Percentiles rank a stretch among this genome's conserved stretches.
Evolutionary conservation across 2,329 filamentous ascomycete species (phyloP).

Genomic region (Aspergillus sclerotialis): DNA sequence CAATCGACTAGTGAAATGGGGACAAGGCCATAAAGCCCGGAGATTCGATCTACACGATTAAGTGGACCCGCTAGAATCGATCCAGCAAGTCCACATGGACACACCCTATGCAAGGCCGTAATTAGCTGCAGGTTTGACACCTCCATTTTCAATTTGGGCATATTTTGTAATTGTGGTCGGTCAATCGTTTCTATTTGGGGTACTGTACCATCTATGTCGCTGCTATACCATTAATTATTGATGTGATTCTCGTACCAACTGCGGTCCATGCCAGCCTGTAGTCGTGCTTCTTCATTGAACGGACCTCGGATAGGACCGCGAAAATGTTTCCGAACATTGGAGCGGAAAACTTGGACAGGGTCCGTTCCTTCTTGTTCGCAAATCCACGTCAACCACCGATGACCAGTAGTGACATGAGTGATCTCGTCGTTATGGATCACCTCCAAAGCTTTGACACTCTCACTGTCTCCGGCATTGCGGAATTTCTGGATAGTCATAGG

Average conservation of each 20-base stretch:
- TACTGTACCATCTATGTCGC: no score
- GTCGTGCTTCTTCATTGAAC: slow-evolving; percentile 39
- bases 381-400: slow-evolving; percentile 43
- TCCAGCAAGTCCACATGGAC: no score
- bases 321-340: slow-evolving; percentile 39
- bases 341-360: slow-evolving; percentile 39
- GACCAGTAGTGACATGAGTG: slow-evolving; percentile 43
- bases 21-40: no score
- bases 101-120: no score
- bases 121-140: no score
- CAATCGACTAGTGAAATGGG: no score
- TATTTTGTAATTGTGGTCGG: no score
- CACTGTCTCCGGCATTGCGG: slow-evolving; percentile 32
- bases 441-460: slow-evolving; percentile 37
- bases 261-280: slow-evolving; percentile 39
- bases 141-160: no score
- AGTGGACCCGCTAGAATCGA: no score
- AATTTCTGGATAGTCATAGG: slow-evolving; percentile 44
- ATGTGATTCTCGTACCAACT: slow-evolving; percentile 36
- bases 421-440: slow-evolving; percentile 45
- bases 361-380: slow-evolving; percentile 40
- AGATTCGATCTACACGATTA: no score
- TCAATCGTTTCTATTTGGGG: no score
- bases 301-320: slow-evolving; percentile 37
- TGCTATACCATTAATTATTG: no score